Conservation (phyloP, 768 basidiomycete genomes). For the Boletus sp. region DNA sequence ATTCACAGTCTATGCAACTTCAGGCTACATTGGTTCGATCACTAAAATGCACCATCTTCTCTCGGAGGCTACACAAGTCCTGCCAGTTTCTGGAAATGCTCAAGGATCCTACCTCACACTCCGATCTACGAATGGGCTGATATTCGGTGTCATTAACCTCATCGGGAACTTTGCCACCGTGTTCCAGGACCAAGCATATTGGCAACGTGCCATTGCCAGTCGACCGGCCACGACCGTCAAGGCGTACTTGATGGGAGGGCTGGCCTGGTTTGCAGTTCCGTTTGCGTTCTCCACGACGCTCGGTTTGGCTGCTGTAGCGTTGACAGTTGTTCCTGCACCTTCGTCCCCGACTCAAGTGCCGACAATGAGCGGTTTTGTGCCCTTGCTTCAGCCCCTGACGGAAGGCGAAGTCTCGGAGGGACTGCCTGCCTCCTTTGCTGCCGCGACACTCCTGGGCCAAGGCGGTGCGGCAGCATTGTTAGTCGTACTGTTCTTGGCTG, state of each 20-base stretch:
- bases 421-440: constrained; percentile 80
- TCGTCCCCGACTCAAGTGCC: constrained; percentile 33
- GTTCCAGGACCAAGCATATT: constrained; percentile 75
- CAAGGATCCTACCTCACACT: constrained; percentile 84
- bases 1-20: constrained; percentile 82
- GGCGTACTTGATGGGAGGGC: constrained; percentile 84
- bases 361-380: constrained; percentile 49
- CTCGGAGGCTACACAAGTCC: constrained; percentile 44
- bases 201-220: constrained; percentile 89
- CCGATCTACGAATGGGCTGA: constrained; percentile 69
- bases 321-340: constrained; percentile 43
- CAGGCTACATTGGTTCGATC: constrained; percentile 75
- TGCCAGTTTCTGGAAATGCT: constrained; percentile 78
- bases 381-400: constrained; percentile 41
- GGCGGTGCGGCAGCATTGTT: constrained; percentile 77
- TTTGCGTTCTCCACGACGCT: constrained; percentile 85
- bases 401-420: constrained; percentile 80
- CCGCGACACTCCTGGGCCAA: constrained; percentile 75
- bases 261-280: constrained; percentile 91
- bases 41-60: constrained; percentile 78
- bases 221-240: constrained; percentile 83
- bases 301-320: constrained; percentile 83
- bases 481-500: constrained; percentile 80
- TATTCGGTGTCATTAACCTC: constrained; percentile 86
- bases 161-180: constrained; percentile 78